These are phyloP conservation scores for Blastobotrys petasosporus DNA, from an alignment of 1,139 yeast genomes.

Conservation along the genomic window DNA sequence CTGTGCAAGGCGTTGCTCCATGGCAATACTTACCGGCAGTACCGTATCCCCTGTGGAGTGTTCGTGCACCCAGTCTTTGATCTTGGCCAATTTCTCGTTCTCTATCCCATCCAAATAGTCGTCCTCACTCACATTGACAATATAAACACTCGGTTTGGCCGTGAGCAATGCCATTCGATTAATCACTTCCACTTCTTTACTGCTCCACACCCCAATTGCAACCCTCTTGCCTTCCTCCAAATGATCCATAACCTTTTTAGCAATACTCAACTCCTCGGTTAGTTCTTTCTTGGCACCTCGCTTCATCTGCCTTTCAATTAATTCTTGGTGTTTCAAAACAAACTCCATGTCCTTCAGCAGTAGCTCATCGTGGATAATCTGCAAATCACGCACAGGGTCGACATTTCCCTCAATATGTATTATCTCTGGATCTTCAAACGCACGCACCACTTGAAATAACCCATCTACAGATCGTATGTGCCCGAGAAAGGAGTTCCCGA, in stretches of 20 bases:
- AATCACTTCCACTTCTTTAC: constrained; percentile 83
- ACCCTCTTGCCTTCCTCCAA: constrained; percentile 79
- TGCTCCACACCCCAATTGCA: constrained; percentile 80
- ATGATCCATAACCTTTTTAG: constrained; percentile 64
- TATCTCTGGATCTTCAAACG: constrained; percentile 90
- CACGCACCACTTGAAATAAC: constrained; percentile 89
- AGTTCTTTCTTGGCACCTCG: constrained; percentile 42
- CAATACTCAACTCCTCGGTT: constrained; percentile 76
- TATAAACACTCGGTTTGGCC: constrained; percentile 88
- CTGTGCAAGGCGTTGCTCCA: constrained; percentile 77
- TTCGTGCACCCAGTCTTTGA: constrained; percentile 82
- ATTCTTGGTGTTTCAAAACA: constrained; percentile 77
- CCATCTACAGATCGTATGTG: constrained; percentile 96
- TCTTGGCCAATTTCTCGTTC: constrained; percentile 35
- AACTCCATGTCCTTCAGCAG: constrained; percentile 92
- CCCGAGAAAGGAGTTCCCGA: constrained; percentile 92
- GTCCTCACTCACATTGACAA: constrained; percentile 86
- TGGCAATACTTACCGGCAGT: constrained; percentile 77
- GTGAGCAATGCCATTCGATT: constrained; percentile 77
- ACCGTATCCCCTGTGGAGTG: constrained; percentile 83
- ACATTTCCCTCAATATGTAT: constrained; percentile 78
- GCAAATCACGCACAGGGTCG: constrained; percentile 85
- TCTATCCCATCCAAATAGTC: constrained; percentile 55
- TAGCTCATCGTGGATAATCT: constrained; percentile 79
- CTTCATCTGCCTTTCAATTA: constrained; percentile 65